Base-by-base conservation (phyloP, 768 basidiomycete species). In the Pleurotus ostreatus region DNA sequence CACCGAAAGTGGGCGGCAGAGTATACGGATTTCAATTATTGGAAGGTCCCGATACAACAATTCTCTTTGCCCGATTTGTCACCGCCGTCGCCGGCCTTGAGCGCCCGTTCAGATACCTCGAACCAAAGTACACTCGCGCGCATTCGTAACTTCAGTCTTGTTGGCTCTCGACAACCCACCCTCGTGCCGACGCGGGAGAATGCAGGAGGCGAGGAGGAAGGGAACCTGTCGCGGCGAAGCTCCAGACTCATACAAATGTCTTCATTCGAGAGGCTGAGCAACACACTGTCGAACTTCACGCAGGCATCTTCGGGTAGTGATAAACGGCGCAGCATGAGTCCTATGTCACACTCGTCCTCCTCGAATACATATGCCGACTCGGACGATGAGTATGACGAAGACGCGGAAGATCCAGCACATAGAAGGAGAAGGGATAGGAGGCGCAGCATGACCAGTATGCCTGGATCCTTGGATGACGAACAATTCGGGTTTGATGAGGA, bases 11-110 rank as follows among this genome's bases (percentile, higher is more conserved):
- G 86, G 82, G 81, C 87, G 11, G 84, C 91, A 1, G 94, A 95
- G 67, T 99, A 82, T 68, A 97, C 95, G 1, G 96, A 98, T 69
- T 94, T 97, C 79, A 98, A 96, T 66, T 99, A 84, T 66, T 99
- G 97, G 97, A 88, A 93, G 60, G 61, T 81, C 0, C 86, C 92
- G 0, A 74, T 98, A 11, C 84, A 82, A 49, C 89, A 92, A 1
- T 86, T 88, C 57, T 74, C 85, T 3, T 76, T 94, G 2, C 95
- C 95, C 0, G 89, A 92, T 66, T 68, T 92, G 5, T 74, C 82
- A 0, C 95, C 95, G 5, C 92, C 92, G 2, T 98, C 95, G 1
- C 97, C 97, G 0, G 89, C 96, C 0, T 79, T 99, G 37, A 95
- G 93, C 55, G 97, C 96, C 2, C 85, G 92, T 1, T 98, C 95